phyloP scores from a whole-genome alignment of 163 green algal genomes.

The Coccomyxa subellipsoidea region DNA sequence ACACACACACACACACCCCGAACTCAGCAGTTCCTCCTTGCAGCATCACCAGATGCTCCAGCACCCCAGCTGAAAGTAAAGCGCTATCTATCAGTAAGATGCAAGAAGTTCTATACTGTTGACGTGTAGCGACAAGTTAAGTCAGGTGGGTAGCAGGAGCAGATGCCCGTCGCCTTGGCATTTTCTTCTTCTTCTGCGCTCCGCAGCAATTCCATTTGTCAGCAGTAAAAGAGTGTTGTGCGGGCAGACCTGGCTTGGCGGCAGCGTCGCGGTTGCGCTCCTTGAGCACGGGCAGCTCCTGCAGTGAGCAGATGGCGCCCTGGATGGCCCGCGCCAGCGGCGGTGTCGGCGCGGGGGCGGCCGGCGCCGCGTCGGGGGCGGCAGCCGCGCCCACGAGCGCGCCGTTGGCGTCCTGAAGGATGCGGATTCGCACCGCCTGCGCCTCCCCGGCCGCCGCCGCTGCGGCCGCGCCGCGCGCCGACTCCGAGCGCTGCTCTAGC shows the following conservation, averaged over 20 bases:
- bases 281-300: background rate
- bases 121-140: too few relatives aligned
- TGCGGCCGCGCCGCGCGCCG: background rate
- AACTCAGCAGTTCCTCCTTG: background rate
- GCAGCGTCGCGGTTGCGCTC: background rate
- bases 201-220: background rate
- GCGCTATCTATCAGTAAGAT: too few relatives aligned
- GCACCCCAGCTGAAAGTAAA: too few relatives aligned
- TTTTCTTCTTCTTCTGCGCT: background rate
- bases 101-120: too few relatives aligned
- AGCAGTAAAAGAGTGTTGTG: background rate
- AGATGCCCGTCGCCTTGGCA: too few relatives aligned
- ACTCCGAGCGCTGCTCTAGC: background rate
- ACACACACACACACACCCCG: background rate
- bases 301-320: background rate
- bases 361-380: background rate
- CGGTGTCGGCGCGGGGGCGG: background rate
- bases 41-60: too few relatives aligned
- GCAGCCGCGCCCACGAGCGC: background rate
- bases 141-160: too few relatives aligned
- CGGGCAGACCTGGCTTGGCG: background rate
- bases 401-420: background rate
- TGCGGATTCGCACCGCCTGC: background rate
- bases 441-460: background rate
- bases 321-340: background rate